phyloP scores from a whole-genome alignment of 306 rosid species.

The Neltuma alba region DNA sequence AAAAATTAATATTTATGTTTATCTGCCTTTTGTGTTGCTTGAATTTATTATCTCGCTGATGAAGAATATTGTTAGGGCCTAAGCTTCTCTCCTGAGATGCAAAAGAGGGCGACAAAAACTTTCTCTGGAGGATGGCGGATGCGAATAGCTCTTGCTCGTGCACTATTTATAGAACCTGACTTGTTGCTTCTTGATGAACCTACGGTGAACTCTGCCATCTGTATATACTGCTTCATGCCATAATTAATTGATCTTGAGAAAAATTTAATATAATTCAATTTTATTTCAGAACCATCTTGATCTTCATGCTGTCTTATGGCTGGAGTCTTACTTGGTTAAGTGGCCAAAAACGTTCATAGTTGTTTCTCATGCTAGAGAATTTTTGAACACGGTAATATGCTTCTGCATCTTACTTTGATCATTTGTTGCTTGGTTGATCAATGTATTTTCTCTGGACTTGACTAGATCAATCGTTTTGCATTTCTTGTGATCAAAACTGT shows the following conservation, averaged over 20 bases:
- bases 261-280: slow-evolving; percentile 18
- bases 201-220: slow-evolving; percentile 60
- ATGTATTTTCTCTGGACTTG: slow-evolving; percentile 18
- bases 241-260: slow-evolving; percentile 10
- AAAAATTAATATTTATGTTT: neutral
- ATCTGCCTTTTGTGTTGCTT: slow-evolving; percentile 13
- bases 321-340: slow-evolving; percentile 85
- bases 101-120: slow-evolving; percentile 78
- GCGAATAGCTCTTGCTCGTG: slow-evolving; percentile 99
- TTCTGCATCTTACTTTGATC: slow-evolving; percentile 15
- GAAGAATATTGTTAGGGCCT: slow-evolving; percentile 65
- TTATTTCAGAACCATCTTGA: slow-evolving; percentile 95
- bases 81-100: slow-evolving; percentile 95
- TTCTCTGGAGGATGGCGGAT: slow-evolving; percentile 99
- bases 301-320: slow-evolving; percentile 99
- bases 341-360: slow-evolving; percentile 97
- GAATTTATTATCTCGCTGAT: slow-evolving; percentile 29
- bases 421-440: slow-evolving; percentile 10
- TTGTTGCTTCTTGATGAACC: slow-evolving; percentile 96
- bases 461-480: slow-evolving; percentile 5
- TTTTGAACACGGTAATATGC: slow-evolving; percentile 85
- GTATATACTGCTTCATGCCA: slow-evolving; percentile 27
- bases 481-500: slow-evolving; percentile 29
- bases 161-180: slow-evolving; percentile 94
- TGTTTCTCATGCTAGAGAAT: slow-evolving; percentile 99